These are phyloP conservation scores for Aristolochia fimbriata DNA, from an alignment of 164 flowering plant genomes.

Conservation along the genomic window DNA sequence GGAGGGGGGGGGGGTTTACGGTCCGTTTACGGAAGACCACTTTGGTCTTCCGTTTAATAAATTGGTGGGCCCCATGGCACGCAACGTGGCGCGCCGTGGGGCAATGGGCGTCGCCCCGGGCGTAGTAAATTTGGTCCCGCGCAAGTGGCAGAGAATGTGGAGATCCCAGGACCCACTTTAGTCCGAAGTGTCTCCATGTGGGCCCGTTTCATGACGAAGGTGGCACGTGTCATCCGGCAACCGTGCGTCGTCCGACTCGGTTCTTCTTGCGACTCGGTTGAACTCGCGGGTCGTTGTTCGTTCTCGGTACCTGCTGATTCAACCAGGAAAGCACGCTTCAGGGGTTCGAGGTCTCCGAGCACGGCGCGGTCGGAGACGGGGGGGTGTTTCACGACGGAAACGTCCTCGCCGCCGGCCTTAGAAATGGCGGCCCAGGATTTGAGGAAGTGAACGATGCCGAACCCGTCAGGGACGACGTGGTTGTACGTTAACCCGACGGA, in stretches of 20 bases:
- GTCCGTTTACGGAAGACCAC: conserved; percentile 19
- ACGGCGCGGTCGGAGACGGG: conserved; percentile 6
- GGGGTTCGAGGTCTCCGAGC: neutral
- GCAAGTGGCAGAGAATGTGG: conserved; percentile 22
- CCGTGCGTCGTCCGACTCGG: no score
- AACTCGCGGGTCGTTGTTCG: no score
- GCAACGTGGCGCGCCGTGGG: conserved; percentile 17
- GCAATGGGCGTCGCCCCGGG: conserved; percentile 35
- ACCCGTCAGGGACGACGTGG: conserved; percentile 10
- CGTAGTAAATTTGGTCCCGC: conserved; percentile 25
- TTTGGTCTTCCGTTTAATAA: no score
- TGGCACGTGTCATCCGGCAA: neutral
- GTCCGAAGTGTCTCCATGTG: neutral
- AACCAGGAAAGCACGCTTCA: neutral
- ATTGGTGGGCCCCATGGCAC: no score
- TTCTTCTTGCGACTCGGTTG: no score
- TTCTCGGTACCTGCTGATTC: neutral
- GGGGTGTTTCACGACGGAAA: neutral
- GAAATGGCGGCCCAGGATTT: conserved; percentile 6
- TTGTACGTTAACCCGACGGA: conserved; percentile 4
- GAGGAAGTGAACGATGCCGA: conserved; percentile 6
- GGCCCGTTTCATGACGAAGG: neutral
- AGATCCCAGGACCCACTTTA: neutral
- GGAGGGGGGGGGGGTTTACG: conserved; percentile 10
- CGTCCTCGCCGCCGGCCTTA: neutral